Conservation (phyloP, 2,329 filamentous ascomycete genomes). For the Colletotrichum tabaci region DNA sequence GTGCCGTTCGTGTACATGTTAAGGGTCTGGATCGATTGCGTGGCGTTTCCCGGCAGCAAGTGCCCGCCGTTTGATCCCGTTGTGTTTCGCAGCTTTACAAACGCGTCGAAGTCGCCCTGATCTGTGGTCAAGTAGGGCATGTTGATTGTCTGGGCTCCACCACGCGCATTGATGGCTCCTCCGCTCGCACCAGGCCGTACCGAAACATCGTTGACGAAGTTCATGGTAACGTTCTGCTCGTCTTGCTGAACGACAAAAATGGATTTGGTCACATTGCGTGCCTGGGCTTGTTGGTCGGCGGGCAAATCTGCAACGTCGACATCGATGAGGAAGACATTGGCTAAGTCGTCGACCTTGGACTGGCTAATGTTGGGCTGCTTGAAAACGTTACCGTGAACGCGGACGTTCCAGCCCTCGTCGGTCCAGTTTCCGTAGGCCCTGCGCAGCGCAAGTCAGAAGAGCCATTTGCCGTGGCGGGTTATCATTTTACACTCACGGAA, state of each 20-base stretch:
- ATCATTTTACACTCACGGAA: constrained; percentile 63
- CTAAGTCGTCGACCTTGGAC: constrained; percentile 76
- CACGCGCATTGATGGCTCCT: constrained; percentile 66
- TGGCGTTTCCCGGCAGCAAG: constrained; percentile 75
- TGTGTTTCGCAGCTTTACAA: constrained; percentile 73
- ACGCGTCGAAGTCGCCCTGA: constrained; percentile 81
- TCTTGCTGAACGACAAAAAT: constrained; percentile 84
- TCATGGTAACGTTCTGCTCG: constrained; percentile 74
- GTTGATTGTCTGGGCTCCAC: constrained; percentile 74
- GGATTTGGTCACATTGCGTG: constrained; percentile 79
- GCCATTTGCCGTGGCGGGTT: accelerated
- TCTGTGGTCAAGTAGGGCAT: constrained; percentile 77
- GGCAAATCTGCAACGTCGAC: constrained; percentile 73
- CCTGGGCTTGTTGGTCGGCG: constrained; percentile 73
- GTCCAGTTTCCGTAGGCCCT: constrained; percentile 84
- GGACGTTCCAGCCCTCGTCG: constrained; percentile 81
- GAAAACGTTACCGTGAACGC: constrained; percentile 86
- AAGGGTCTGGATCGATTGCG: constrained; percentile 75
- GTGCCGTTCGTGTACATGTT: constrained; percentile 78
- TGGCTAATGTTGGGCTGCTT: constrained; percentile 80
- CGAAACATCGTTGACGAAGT: constrained; percentile 64
- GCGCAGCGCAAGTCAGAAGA: constrained; percentile 29
- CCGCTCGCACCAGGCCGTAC: constrained; percentile 69
- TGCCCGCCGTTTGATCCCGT: constrained; percentile 64
- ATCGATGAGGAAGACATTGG: constrained; percentile 79